A percentile compares a stretch with the other conserved stretches of the same genome.
Conservation (phyloP, 208 protist genomes). For the Spongospora subterranea region DNA sequence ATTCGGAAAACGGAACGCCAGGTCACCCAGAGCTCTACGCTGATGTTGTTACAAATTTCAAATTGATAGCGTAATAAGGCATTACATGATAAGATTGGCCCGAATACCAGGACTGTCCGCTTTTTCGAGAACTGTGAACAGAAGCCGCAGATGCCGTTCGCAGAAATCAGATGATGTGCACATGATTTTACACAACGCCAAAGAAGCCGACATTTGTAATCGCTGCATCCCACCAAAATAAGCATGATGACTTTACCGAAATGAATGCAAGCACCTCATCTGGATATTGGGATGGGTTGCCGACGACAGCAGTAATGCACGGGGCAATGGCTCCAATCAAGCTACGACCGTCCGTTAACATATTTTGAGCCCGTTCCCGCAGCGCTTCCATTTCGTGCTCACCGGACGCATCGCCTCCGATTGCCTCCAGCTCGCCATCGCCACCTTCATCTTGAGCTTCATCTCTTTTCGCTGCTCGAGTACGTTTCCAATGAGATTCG, state of each 20-base stretch:
- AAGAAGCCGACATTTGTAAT: slow-evolving; percentile 39
- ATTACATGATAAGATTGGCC: slow-evolving; percentile 2
- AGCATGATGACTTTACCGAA: neutral
- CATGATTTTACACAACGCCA: slow-evolving; percentile 66
- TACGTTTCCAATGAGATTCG: neutral
- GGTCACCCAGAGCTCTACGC: slow-evolving; percentile 54
- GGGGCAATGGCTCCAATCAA: slow-evolving; percentile 56
- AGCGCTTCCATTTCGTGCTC: slow-evolving; percentile 45
- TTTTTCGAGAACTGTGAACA: slow-evolving; percentile 62
- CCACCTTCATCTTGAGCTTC: neutral
- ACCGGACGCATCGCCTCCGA: neutral
- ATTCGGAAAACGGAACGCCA: slow-evolving; percentile 65
- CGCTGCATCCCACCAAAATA: neutral
- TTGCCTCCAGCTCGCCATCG: neutral
- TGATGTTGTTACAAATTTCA: neutral
- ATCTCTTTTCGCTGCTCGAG: neutral
- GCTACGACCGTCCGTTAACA: neutral
- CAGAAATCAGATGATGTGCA: neutral
- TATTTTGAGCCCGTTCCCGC: neutral
- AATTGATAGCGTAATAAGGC: neutral
- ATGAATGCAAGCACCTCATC: neutral
- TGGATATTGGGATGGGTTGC: slow-evolving; percentile 39
- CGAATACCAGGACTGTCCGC: neutral
- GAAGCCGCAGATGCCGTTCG: slow-evolving; percentile 57
- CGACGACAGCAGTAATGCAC: neutral